Percentiles rank a stretch among this genome's conserved stretches.
phyloP scores from a whole-genome alignment of 768 basidiomycete species.

The Zangia roseola region DNA sequence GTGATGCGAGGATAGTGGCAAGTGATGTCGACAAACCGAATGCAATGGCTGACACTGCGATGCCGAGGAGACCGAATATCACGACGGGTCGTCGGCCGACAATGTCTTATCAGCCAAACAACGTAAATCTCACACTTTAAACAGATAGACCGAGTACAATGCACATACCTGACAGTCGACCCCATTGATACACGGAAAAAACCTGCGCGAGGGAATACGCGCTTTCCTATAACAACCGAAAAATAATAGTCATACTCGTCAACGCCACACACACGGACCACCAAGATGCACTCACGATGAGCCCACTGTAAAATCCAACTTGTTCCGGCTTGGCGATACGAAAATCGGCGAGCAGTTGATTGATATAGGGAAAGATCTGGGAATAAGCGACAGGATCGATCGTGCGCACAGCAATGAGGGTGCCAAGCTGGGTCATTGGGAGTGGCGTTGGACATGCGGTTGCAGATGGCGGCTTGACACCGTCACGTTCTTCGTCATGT shows the following conservation, averaged over 20 bases:
- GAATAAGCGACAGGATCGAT: constrained; percentile 60
- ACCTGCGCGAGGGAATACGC: constrained; percentile 60
- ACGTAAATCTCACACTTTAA: background rate
- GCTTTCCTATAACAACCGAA: constrained; percentile 47
- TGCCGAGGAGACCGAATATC: constrained; percentile 1
- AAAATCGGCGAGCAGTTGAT: constrained; percentile 57
- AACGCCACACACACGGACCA: background rate
- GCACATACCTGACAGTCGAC: constrained; percentile 46
- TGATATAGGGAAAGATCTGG: constrained; percentile 66
- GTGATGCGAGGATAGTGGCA: constrained; percentile 1
- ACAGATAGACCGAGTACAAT: too few relatives aligned
- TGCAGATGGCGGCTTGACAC: background rate
- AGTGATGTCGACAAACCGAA: constrained; percentile 15
- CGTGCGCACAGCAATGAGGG: constrained; percentile 43
- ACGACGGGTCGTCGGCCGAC: constrained; percentile 64
- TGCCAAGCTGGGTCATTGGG: constrained; percentile 45
- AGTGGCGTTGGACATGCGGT: constrained; percentile 22
- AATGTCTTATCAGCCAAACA: constrained; percentile 36
- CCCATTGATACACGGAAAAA: constrained; percentile 62
- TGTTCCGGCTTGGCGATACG: constrained; percentile 52
- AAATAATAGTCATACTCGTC: too few relatives aligned
- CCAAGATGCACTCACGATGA: constrained; percentile 44
- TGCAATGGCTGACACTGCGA: background rate
- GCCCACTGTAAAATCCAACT: constrained; percentile 65
- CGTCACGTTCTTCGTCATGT: constrained; percentile 6